Percentiles rank a stretch among this genome's conserved stretches.
These are phyloP conservation scores for Lipomyces lipofer DNA, from an alignment of 805 yeast genomes.

Conservation along the genomic window DNA sequence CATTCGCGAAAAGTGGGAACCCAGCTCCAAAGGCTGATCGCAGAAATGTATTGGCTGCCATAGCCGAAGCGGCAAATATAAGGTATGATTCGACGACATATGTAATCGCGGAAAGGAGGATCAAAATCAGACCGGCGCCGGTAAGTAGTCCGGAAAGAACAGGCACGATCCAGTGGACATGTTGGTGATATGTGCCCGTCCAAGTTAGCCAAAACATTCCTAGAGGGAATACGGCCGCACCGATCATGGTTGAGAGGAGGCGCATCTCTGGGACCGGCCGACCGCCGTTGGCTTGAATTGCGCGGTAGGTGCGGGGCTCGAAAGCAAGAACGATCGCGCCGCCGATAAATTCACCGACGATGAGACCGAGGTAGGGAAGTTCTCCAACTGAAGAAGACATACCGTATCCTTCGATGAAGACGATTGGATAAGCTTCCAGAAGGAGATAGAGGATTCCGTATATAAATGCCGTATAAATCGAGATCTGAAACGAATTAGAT, in stretches of 20 bases:
- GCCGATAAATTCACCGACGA: slow-evolving; percentile 66
- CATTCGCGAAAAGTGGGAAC: slow-evolving; percentile 69
- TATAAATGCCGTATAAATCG: slow-evolving; percentile 73
- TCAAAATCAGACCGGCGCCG: slow-evolving; percentile 62
- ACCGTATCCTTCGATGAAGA: slow-evolving; percentile 62
- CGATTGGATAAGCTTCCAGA: slow-evolving; percentile 73
- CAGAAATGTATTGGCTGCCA: slow-evolving; percentile 70
- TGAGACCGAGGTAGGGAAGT: slow-evolving; percentile 76
- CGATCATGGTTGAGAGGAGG: slow-evolving; percentile 71
- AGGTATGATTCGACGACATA: slow-evolving; percentile 69
- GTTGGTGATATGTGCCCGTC: slow-evolving; percentile 74
- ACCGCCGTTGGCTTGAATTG: slow-evolving; percentile 55
- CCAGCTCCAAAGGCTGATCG: slow-evolving; percentile 70
- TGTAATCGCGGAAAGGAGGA: slow-evolving; percentile 61
- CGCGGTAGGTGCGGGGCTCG: slow-evolving; percentile 55
- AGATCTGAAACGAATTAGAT: too few relatives aligned
- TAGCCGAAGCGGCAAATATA: slow-evolving; percentile 72
- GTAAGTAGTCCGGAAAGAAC: slow-evolving; percentile 58
- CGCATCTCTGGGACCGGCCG: slow-evolving; percentile 76
- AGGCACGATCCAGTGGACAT: slow-evolving; percentile 75
- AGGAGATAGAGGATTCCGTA: slow-evolving; percentile 77
- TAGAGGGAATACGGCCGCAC: slow-evolving; percentile 68
- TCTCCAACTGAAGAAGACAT: slow-evolving; percentile 63
- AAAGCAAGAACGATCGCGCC: slow-evolving; percentile 52
- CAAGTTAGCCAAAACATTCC: slow-evolving; percentile 87